Evolutionary conservation across 208 protist species (phyloP).

Genomic region (Leptomonas pyrrhocoris): DNA sequence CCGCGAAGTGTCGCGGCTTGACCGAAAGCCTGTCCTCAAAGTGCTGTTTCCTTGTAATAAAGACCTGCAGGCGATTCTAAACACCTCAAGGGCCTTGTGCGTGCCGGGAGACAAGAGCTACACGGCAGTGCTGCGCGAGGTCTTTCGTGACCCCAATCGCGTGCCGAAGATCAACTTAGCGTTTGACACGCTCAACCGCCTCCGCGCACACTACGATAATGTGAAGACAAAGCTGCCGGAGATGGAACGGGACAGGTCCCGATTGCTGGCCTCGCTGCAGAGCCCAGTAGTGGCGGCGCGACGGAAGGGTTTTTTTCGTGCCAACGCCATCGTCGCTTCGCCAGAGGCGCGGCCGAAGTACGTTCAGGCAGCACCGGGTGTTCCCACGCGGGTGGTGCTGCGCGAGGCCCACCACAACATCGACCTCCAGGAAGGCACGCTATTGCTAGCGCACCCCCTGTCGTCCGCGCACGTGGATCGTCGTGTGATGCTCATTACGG

Average conservation of each 20-base stretch:
- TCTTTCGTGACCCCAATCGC: constrained; percentile 49
- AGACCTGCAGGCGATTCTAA: constrained; percentile 65
- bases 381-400: constrained; percentile 58
- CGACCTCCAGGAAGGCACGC: constrained; percentile 68
- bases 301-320: constrained; percentile 50
- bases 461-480: constrained; percentile 82
- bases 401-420: constrained; percentile 34
- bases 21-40: constrained; percentile 69
- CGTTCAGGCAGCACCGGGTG: constrained; percentile 41
- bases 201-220: constrained; percentile 73
- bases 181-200: constrained; percentile 75
- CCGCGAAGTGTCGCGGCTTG: constrained; percentile 59
- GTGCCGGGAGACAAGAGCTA: constrained; percentile 62
- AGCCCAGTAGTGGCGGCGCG: constrained; percentile 27
- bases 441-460: constrained; percentile 80
- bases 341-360: constrained; percentile 24
- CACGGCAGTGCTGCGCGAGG: constrained; percentile 50
- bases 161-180: constrained; percentile 58
- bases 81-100: constrained; percentile 48
- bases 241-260: constrained; percentile 53
- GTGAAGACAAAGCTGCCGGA: constrained; percentile 50
- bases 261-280: constrained; percentile 42
- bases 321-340: constrained; percentile 34
- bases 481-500: constrained; percentile 81
- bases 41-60: constrained; percentile 70